These are phyloP conservation scores for Auxenochlorella pyrenoidosa DNA, from an alignment of 139 green algal species.

Conservation along the genomic window DNA sequence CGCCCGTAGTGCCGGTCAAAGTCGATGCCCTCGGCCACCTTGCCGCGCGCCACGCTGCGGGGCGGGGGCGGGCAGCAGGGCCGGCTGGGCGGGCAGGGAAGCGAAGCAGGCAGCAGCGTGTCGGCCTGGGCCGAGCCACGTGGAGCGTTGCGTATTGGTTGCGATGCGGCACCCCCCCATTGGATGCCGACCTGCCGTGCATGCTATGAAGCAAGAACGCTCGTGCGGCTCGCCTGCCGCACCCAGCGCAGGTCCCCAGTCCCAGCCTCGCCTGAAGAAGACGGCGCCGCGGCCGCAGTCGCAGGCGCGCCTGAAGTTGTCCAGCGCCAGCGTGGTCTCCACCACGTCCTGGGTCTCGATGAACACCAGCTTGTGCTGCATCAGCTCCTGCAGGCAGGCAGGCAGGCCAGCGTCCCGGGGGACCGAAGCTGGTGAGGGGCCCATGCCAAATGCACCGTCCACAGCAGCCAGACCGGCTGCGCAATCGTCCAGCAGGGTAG, in stretches of 20 bases:
- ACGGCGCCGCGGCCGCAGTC: constrained; percentile 95
- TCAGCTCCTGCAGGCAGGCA: constrained; percentile 78
- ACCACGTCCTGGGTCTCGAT: constrained; percentile 98
- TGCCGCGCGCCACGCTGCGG: constrained; percentile 57
- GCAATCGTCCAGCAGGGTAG: too few relatives aligned
- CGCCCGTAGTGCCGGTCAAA: constrained; percentile 96
- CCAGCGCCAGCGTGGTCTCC: constrained; percentile 97
- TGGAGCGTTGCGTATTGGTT: too few relatives aligned
- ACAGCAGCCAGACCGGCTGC: too few relatives aligned
- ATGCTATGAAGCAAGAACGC: too few relatives aligned
- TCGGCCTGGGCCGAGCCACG: too few relatives aligned
- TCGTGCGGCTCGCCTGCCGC: too few relatives aligned
- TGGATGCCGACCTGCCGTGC: too few relatives aligned
- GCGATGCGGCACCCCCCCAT: too few relatives aligned
- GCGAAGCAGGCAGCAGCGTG: neutral
- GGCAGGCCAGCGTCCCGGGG: too few relatives aligned
- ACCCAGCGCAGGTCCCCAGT: too few relatives aligned
- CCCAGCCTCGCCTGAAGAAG: constrained; percentile 87
- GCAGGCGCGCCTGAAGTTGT: constrained; percentile 97
- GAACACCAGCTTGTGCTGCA: constrained; percentile 97
- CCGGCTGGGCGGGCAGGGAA: neutral
- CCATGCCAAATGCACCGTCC: too few relatives aligned
- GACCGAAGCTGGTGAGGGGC: too few relatives aligned
- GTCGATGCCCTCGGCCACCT: constrained; percentile 98
- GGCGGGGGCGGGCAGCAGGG: neutral